A percentile compares a stretch with the other conserved stretches of the same genome.
Evolutionary conservation across 129 eudicot genomes (phyloP).

Genomic region (Flaveria ramosissima): DNA sequence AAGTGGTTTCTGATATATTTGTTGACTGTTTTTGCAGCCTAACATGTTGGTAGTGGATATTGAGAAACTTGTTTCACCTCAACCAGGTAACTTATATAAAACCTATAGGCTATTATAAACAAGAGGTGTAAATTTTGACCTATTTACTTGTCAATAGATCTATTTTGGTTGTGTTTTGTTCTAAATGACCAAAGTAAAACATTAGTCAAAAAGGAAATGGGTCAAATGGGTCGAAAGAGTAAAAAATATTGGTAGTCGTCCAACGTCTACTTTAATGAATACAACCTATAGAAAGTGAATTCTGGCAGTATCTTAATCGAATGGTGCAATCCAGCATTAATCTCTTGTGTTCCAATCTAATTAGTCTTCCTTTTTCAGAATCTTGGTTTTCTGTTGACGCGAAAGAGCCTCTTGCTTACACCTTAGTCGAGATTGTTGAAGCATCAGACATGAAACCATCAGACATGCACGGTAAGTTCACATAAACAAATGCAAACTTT

Average conservation of each 20-base stretch:
- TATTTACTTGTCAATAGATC: too few relatives aligned
- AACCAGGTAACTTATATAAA: conserved; percentile 52
- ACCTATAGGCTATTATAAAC: neutral
- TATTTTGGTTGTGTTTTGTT: neutral
- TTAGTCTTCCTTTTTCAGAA: conserved; percentile 33
- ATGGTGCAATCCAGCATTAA: neutral
- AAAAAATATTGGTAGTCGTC: neutral
- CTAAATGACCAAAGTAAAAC: neutral
- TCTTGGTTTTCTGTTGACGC: conserved; percentile 88
- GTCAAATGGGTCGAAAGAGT: neutral
- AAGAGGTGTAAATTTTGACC: neutral
- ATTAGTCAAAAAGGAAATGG: neutral
- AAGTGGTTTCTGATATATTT: neutral
- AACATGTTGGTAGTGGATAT: conserved; percentile 98
- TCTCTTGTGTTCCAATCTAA: conserved; percentile 4
- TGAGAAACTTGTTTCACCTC: conserved; percentile 75
- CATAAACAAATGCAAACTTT: neutral
- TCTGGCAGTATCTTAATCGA: neutral
- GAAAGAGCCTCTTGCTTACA: conserved; percentile 78
- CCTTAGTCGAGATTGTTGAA: conserved; percentile 73
- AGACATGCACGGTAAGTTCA: conserved; percentile 68
- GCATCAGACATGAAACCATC: conserved; percentile 84
- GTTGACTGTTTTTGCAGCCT: conserved; percentile 60
- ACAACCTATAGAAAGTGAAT: neutral
- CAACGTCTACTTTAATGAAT: neutral